Evolutionary conservation across 2,329 filamentous ascomycete species (phyloP).

Genomic region (Nemania serpens): DNA sequence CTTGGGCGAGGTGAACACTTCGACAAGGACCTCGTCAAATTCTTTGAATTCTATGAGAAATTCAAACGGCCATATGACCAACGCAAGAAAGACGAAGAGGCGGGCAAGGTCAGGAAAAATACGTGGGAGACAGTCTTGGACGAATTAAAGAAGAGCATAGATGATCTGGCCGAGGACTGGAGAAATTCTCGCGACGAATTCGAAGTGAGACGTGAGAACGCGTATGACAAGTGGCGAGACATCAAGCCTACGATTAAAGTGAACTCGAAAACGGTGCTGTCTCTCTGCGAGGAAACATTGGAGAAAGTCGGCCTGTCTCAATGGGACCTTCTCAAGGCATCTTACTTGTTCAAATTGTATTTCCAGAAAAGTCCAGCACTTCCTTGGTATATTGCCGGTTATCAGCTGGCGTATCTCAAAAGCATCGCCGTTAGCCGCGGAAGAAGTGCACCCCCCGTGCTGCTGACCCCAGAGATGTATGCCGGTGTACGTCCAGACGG

Average conservation of each 20-base stretch:
- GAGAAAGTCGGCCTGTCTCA: constrained; percentile 39
- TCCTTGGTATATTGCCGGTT: constrained; percentile 54
- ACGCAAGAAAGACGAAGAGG: constrained; percentile 23
- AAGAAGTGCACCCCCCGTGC: constrained; percentile 31
- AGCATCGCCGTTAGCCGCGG: constrained; percentile 36
- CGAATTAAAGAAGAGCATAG: constrained; percentile 43
- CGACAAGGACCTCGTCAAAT: constrained; percentile 36
- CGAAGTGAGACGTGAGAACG: constrained; percentile 38
- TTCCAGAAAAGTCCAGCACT: constrained; percentile 41
- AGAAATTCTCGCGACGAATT: constrained; percentile 18
- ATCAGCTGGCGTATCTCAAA: constrained; percentile 56
- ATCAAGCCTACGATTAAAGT: constrained; percentile 46
- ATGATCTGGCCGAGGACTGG: constrained; percentile 43
- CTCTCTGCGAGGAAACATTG: constrained; percentile 40
- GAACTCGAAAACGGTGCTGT: constrained; percentile 34
- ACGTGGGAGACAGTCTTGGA: constrained; percentile 42
- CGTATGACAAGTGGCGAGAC: constrained; percentile 49
- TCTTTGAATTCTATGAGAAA: constrained; percentile 43
- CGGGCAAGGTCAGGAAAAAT: constrained; percentile 20
- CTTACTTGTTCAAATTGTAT: constrained; percentile 50
- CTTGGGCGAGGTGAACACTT: constrained; percentile 33
- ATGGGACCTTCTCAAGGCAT: constrained; percentile 59
- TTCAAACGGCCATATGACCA: constrained; percentile 31
- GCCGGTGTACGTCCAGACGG: constrained; percentile 35
- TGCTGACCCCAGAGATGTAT: constrained; percentile 44